Percentiles rank a stretch among this genome's conserved stretches.
phyloP scores from a whole-genome alignment of 2,329 filamentous ascomycete genomes.

The Aspergillus sp. region DNA sequence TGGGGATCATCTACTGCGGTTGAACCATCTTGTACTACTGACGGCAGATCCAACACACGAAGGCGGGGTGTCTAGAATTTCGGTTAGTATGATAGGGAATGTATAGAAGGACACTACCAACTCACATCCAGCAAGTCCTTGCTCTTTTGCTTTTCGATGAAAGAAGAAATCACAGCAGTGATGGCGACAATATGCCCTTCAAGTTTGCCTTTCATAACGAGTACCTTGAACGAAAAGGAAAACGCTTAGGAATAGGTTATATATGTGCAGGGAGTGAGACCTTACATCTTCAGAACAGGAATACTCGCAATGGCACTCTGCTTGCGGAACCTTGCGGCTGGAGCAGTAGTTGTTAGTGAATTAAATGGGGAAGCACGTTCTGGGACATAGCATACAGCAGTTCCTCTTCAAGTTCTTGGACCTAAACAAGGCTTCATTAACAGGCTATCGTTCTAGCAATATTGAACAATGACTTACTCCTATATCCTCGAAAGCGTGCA shows the following conservation, averaged over 20 bases:
- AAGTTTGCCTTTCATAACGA: constrained; percentile 25
- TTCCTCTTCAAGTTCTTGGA: constrained; percentile 23
- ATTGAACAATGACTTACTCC: constrained; percentile 21
- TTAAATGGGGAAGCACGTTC: neutral
- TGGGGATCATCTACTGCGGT: neutral
- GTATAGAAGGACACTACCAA: neutral
- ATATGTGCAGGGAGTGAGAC: neutral
- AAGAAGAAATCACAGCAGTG: constrained; percentile 17
- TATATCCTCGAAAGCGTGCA: constrained; percentile 33
- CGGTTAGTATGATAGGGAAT: neutral
- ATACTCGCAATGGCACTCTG: constrained; percentile 24
- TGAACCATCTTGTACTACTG: constrained; percentile 9
- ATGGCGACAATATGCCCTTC: constrained; percentile 13
- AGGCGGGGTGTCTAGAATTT: constrained; percentile 26
- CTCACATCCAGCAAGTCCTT: constrained; percentile 36
- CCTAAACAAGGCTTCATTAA: constrained; percentile 17
- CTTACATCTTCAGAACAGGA: constrained; percentile 23
- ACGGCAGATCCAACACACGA: constrained; percentile 24
- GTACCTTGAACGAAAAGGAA: constrained; percentile 18
- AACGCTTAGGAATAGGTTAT: neutral
- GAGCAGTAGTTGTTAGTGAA: neutral
- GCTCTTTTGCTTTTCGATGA: constrained; percentile 30
- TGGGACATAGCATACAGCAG: constrained; percentile 20
- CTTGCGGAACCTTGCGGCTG: constrained; percentile 11
- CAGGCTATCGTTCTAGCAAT: neutral